Base-by-base conservation (phyloP, 208 protist genomes). In the Leishmania aethiopica region DNA sequence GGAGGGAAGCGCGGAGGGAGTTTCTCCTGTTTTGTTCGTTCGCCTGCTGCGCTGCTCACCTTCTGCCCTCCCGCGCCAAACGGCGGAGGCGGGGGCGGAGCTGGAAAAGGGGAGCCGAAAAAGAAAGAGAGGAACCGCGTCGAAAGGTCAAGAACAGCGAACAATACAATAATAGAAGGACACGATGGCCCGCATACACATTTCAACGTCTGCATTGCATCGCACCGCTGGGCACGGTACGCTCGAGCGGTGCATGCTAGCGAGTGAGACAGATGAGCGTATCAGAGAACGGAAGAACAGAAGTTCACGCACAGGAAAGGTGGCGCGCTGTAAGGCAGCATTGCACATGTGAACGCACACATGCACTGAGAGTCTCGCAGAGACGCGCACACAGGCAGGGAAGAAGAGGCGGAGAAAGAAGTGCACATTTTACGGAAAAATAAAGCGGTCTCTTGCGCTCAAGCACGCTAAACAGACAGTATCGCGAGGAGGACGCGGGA, bases 301-400 rank as follows among this genome's bases (percentile, higher is more conserved):
- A 74, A 1, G 5, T 1, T 17, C 45, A 17, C 2, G 25, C 70
- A 40, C 45, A 10, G 45, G 1, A n/a, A 35, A 11, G 28, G 42
- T 32, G 37, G 22, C 11, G 70, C 45, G 11, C 28, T 4, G 22
- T 28, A 77, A 5, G 28, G 53, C 37, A 59, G 74, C 35, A 28
- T 22, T 57, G 74, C 74, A 64, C 57, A 57, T 62, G 73, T 77
- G n/a, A 35, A 15, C 5, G 60, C 32, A 77, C 51, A 77, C 51
- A 22, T 42, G 28, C 64, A 77, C 3, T 32, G 45, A 25, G 5
- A 76, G 28, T 17, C 3, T 60, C 32, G 13, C 11, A 76, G 51
- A 45, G 2, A 11, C 71, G 53, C 49, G 35, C 73, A 77, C 3
- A 45, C 51, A 6, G 28, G 22, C 70, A 55, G 45, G 5, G 3